A percentile compares a stretch with the other conserved stretches of the same genome.
Conservation (phyloP, 2,329 filamentous ascomycete genomes). For the Alternaria triticina region DNA sequence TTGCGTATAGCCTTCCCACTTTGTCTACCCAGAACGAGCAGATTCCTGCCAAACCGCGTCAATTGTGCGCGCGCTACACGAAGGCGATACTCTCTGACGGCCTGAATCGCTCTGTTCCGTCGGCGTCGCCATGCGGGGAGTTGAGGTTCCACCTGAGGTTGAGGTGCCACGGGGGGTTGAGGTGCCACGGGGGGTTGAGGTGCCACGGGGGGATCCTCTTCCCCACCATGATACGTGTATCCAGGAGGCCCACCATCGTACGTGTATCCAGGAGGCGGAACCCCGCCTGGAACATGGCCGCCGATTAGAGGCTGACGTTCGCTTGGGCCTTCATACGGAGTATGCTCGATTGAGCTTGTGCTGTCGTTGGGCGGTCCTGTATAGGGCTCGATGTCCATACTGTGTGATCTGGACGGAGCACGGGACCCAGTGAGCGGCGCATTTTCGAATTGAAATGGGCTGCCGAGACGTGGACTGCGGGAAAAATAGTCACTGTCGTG, state of each 20-base stretch:
- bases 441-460: not conserved
- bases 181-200: not conserved
- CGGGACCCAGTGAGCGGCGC: not conserved
- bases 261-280: not conserved
- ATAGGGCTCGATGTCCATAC: not conserved
- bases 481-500: not conserved
- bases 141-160: not conserved
- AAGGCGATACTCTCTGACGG: not conserved
- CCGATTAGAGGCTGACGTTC: not conserved
- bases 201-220: not conserved
- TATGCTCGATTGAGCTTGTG: not conserved
- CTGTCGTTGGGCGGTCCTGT: not conserved
- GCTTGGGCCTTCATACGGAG: not conserved
- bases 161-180: not conserved
- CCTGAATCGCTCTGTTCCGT: not conserved
- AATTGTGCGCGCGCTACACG: no score
- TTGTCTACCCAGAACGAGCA: not conserved
- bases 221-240: not conserved
- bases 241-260: not conserved
- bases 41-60: not conserved
- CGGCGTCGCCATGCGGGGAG: not conserved
- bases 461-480: not conserved
- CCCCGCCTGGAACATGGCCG: not conserved
- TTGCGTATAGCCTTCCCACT: not conserved
- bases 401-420: not conserved